Conservation (phyloP, 768 basidiomycete species). For the Pulveroboletus ravenelii region DNA sequence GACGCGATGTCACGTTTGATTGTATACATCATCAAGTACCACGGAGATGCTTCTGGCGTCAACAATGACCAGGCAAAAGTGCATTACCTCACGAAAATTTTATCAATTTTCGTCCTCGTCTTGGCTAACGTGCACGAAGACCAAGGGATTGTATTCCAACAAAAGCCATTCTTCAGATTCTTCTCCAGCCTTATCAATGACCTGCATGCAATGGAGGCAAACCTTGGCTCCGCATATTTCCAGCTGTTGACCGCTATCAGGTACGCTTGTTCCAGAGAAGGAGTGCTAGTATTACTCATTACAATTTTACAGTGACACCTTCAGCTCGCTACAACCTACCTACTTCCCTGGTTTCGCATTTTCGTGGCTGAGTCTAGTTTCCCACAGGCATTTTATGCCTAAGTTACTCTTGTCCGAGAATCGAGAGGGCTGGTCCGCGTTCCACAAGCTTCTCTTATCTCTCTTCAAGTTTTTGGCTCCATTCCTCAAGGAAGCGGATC, state of each 20-base stretch:
- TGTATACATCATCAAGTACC: slow-evolving; percentile 98
- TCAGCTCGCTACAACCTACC: slow-evolving; percentile 92
- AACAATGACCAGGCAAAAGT: slow-evolving; percentile 95
- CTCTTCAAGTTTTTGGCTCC: slow-evolving; percentile 93
- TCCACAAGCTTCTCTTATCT: slow-evolving; percentile 90
- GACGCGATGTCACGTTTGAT: slow-evolving; percentile 95
- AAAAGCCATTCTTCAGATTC: slow-evolving; percentile 97
- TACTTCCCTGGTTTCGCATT: slow-evolving; percentile 98
- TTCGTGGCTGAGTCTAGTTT: slow-evolving; percentile 95
- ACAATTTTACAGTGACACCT: slow-evolving; percentile 64
- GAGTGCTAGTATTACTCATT: not conserved
- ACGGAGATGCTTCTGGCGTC: slow-evolving; percentile 89
- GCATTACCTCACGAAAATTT: slow-evolving; percentile 93
- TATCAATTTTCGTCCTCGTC: slow-evolving; percentile 95
- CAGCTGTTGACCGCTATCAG: slow-evolving; percentile 83
- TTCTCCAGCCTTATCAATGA: slow-evolving; percentile 96
- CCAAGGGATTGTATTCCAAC: slow-evolving; percentile 85
- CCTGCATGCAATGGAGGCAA: slow-evolving; percentile 77
- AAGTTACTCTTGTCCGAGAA: slow-evolving; percentile 84
- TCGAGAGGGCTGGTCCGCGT: slow-evolving; percentile 94
- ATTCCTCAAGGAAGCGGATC: slow-evolving; percentile 79
- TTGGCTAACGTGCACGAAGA: slow-evolving; percentile 94
- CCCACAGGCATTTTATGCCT: slow-evolving; percentile 96
- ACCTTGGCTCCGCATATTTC: slow-evolving; percentile 87
- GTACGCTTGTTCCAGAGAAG: slow-evolving; percentile 35